These are phyloP conservation scores for Epichloe sp. DNA, from an alignment of 2,329 filamentous ascomycete species.

Conservation along the genomic window DNA sequence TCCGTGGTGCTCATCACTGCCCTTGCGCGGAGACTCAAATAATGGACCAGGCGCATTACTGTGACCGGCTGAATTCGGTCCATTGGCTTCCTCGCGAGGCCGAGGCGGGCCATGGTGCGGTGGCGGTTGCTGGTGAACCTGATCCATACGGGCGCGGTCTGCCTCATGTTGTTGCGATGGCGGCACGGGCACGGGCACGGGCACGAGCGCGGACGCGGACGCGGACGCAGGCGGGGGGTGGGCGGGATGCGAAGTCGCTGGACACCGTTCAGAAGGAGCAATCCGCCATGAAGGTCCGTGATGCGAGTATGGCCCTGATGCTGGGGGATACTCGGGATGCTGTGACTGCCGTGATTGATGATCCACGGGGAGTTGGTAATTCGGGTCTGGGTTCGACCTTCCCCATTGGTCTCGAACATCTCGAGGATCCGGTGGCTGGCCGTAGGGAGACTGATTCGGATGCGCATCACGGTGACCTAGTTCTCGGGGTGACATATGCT, in stretches of 20 bases:
- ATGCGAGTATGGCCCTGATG: slow-evolving; percentile 24
- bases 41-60: slow-evolving; percentile 27
- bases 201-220: slow-evolving; percentile 15
- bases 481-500: slow-evolving; percentile 23
- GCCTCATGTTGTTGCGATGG: slow-evolving; percentile 33
- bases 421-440: slow-evolving; percentile 25
- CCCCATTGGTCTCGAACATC: slow-evolving; percentile 23
- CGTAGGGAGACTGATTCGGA: slow-evolving; percentile 32
- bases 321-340: slow-evolving; percentile 35
- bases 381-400: slow-evolving; percentile 13
- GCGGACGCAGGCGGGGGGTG: slow-evolving; percentile 14
- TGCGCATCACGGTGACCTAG: slow-evolving; percentile 31
- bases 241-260: slow-evolving; percentile 23
- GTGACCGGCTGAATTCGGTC: slow-evolving; percentile 38
- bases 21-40: slow-evolving; percentile 26
- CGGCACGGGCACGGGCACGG: slow-evolving; percentile 15
- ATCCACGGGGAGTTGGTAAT: slow-evolving; percentile 25
- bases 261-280: slow-evolving; percentile 21
- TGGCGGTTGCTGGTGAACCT: slow-evolving; percentile 23
- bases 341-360: slow-evolving; percentile 22
- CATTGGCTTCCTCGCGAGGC: slow-evolving; percentile 33
- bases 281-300: slow-evolving; percentile 19
- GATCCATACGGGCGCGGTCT: slow-evolving; percentile 33
- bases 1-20: slow-evolving; percentile 28
- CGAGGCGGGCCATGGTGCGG: slow-evolving; percentile 25